Conservation (phyloP, 805 yeast species). For the Wickerhamomyces pijperi region DNA sequence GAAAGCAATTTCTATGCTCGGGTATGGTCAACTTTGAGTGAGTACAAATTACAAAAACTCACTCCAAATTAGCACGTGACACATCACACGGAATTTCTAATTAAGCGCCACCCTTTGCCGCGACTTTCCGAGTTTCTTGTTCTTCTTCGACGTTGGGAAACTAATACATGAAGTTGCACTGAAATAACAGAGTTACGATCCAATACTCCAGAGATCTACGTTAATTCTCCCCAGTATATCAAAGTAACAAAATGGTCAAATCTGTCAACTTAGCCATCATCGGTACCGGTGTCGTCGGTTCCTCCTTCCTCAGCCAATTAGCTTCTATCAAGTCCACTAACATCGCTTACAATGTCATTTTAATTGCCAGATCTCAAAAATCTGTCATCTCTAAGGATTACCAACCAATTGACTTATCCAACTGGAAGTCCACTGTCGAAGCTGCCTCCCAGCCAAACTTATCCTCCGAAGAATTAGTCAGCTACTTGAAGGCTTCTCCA, state of each 20-base stretch:
- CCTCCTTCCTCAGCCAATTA: constrained; percentile 80
- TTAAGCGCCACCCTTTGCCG: too few relatives aligned
- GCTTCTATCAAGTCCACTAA: constrained; percentile 38
- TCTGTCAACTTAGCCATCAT: constrained; percentile 61
- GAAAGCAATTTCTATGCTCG: too few relatives aligned
- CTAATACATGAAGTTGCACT: too few relatives aligned
- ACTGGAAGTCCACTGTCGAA: constrained; percentile 41
- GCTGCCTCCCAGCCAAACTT: constrained; percentile 35
- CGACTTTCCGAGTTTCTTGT: background rate
- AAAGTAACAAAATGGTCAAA: constrained; percentile 27
- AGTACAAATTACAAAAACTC: too few relatives aligned
- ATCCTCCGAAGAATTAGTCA: constrained; percentile 45
- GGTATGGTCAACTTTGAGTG: too few relatives aligned
- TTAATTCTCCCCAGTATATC: too few relatives aligned
- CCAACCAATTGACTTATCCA: constrained; percentile 52
- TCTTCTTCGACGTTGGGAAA: background rate
- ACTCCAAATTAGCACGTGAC: too few relatives aligned
- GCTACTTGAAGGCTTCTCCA: constrained; percentile 54
- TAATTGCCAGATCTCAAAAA: constrained; percentile 65
- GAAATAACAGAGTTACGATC: too few relatives aligned
- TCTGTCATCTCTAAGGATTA: constrained; percentile 63
- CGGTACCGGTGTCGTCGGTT: constrained; percentile 93
- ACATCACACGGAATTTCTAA: too few relatives aligned
- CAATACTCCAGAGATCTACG: too few relatives aligned
- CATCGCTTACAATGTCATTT: constrained; percentile 64